phyloP scores from a whole-genome alignment of 1,139 yeast species.

The Barnettozyma hawaiiensis region DNA sequence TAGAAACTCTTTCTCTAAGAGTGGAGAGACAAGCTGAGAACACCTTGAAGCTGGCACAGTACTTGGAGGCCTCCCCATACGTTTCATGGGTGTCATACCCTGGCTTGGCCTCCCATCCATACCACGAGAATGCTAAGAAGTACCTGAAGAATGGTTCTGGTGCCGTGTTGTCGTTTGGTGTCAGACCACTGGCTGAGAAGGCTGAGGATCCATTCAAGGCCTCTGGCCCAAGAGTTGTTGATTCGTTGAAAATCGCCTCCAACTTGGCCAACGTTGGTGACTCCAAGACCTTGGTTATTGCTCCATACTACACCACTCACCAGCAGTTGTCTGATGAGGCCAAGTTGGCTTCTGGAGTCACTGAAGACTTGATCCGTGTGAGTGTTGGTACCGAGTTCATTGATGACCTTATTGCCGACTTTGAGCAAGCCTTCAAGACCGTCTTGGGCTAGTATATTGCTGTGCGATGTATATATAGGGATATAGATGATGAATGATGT shows the following conservation, averaged over 20 bases:
- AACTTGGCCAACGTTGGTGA: slow-evolving; percentile 97
- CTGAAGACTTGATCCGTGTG: slow-evolving; percentile 81
- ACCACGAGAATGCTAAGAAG: slow-evolving; percentile 77
- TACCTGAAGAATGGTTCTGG: slow-evolving; percentile 77
- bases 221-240: slow-evolving; percentile 80
- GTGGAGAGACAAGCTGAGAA: slow-evolving; percentile 88
- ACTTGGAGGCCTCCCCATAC: slow-evolving; percentile 64
- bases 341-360: slow-evolving; percentile 76
- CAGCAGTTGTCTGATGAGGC: slow-evolving; percentile 83
- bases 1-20: slow-evolving; percentile 89
- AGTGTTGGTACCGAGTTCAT: slow-evolving; percentile 87
- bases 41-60: slow-evolving; percentile 75
- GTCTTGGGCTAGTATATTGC: slow-evolving; percentile 33
- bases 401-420: slow-evolving; percentile 83
- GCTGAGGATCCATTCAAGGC: slow-evolving; percentile 54
- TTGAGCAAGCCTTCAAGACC: slow-evolving; percentile 69
- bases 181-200: slow-evolving; percentile 52
- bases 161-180: slow-evolving; percentile 85
- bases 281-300: slow-evolving; percentile 87
- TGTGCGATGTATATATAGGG: not conserved
- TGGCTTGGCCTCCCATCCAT: slow-evolving; percentile 78
- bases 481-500: not conserved
- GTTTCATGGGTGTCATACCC: slow-evolving; percentile 90
- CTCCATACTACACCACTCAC: slow-evolving; percentile 94
- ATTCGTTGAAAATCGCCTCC: slow-evolving; percentile 73